phyloP scores from a whole-genome alignment of 176 grass and related monocot genomes.

The Carex pumila region DNA sequence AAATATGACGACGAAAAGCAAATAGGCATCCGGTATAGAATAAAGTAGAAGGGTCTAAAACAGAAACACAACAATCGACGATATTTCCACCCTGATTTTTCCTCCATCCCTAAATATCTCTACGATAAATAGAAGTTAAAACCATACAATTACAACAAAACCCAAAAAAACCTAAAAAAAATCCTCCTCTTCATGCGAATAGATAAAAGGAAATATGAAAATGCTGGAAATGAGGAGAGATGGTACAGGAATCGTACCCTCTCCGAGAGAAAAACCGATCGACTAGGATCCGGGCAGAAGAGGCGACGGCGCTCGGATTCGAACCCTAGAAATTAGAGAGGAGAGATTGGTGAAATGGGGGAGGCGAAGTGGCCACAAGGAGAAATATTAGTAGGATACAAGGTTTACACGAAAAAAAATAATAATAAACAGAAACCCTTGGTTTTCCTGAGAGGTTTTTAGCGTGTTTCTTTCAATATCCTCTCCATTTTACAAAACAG shows the following conservation, averaged over 20 bases:
- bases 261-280: neutral
- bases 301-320: neutral
- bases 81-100: neutral
- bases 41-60: neutral
- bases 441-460: constrained; percentile 7
- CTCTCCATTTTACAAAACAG: neutral
- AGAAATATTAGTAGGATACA: neutral
- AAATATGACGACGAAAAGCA: neutral
- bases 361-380: neutral
- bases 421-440: neutral
- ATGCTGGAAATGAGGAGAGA: neutral
- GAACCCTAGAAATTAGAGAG: constrained; percentile 24
- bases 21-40: neutral
- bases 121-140: neutral
- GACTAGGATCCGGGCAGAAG: neutral
- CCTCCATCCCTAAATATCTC: neutral
- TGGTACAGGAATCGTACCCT: neutral
- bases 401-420: neutral
- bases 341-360: constrained; percentile 6
- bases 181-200: neutral
- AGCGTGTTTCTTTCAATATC: neutral
- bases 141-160: neutral
- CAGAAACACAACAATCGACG: neutral
- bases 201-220: neutral
- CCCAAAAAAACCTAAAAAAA: neutral